Conservation (phyloP, 1,284 basidiomycete genomes). For the Ustilago vetiveriae region DNA sequence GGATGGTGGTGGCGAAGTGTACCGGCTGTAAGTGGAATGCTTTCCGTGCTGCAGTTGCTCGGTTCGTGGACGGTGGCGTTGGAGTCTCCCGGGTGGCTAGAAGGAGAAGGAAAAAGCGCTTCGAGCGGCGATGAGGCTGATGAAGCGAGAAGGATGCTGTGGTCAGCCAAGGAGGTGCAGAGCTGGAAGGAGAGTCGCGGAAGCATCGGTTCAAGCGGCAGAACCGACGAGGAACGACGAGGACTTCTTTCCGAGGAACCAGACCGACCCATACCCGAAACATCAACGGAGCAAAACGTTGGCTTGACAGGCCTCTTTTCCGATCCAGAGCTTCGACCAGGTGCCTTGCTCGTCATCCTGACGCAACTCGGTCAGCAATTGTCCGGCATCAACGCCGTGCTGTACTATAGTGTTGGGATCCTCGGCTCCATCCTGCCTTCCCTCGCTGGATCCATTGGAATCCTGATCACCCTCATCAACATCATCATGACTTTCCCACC, state of each 20-base stretch:
- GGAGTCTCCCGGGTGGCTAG: slow-evolving; percentile 59
- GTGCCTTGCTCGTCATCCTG: slow-evolving; percentile 49
- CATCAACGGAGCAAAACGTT: neutral
- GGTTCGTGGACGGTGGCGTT: slow-evolving; percentile 50
- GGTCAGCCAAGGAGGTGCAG: slow-evolving; percentile 37
- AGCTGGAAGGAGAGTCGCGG: slow-evolving; percentile 21
- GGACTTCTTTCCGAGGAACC: slow-evolving; percentile 27
- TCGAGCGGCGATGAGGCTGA: slow-evolving; percentile 16
- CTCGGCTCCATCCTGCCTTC: slow-evolving; percentile 50
- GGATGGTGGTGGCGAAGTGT: slow-evolving; percentile 66
- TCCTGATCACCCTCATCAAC: slow-evolving; percentile 71
- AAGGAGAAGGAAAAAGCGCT: slow-evolving; percentile 29
- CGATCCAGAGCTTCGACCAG: slow-evolving; percentile 36
- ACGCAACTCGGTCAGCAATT: slow-evolving; percentile 64
- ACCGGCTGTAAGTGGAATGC: slow-evolving; percentile 56
- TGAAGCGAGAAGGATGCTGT: slow-evolving; percentile 31
- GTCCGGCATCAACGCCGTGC: slow-evolving; percentile 61
- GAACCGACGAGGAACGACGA: slow-evolving; percentile 28
- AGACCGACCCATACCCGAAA: too few species aligned
- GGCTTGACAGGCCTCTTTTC: slow-evolving; percentile 26
- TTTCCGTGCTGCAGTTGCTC: slow-evolving; percentile 66
- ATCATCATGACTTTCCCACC: slow-evolving; percentile 81
- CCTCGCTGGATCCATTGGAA: slow-evolving; percentile 48
- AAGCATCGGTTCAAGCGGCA: neutral
- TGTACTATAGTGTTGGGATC: slow-evolving; percentile 64